Conservation (phyloP, 2,329 filamentous ascomycete genomes). For the Metarhizium brunneum region DNA sequence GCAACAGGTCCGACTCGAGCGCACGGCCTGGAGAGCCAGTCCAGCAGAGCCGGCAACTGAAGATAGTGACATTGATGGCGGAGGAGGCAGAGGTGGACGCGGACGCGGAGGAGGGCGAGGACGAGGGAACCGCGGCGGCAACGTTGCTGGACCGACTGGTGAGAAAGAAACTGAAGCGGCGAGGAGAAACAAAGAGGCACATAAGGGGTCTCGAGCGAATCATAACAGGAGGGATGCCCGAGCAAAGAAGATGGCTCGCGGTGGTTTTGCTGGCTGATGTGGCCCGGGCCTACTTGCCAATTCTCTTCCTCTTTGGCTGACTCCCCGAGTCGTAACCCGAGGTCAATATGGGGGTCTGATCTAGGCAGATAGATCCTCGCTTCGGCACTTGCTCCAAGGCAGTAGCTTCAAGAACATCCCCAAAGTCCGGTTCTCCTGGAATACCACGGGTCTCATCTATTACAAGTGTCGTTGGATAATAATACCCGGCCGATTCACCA, state of each 20-base stretch:
- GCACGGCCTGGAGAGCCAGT: slow-evolving; percentile 55
- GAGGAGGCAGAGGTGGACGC: slow-evolving; percentile 15
- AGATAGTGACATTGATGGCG: slow-evolving; percentile 39
- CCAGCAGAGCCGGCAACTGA: slow-evolving; percentile 47
- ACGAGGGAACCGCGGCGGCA: slow-evolving; percentile 40
- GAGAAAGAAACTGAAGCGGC: slow-evolving; percentile 66
- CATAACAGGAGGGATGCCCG: slow-evolving; percentile 71
- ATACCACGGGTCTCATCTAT: no score
- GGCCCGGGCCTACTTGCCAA: neutral
- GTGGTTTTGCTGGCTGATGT: slow-evolving; percentile 27
- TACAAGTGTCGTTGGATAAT: no score
- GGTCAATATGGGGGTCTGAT: slow-evolving; percentile 5
- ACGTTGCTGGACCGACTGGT: slow-evolving; percentile 53
- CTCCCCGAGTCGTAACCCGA: neutral
- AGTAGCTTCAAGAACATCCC: no score
- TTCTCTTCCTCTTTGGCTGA: slow-evolving; percentile 10
- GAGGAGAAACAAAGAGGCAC: slow-evolving; percentile 69
- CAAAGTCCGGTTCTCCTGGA: no score
- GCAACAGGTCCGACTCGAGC: slow-evolving; percentile 52
- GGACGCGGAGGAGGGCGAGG: slow-evolving; percentile 36
- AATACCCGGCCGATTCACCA: no score
- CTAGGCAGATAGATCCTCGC: slow-evolving; percentile 8
- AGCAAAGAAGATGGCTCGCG: slow-evolving; percentile 55
- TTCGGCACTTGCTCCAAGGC: no score
- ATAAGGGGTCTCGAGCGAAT: slow-evolving; percentile 74